phyloP scores from a whole-genome alignment of 225 moss, liverwort and hornwort species.

The Neckera pumila region DNA sequence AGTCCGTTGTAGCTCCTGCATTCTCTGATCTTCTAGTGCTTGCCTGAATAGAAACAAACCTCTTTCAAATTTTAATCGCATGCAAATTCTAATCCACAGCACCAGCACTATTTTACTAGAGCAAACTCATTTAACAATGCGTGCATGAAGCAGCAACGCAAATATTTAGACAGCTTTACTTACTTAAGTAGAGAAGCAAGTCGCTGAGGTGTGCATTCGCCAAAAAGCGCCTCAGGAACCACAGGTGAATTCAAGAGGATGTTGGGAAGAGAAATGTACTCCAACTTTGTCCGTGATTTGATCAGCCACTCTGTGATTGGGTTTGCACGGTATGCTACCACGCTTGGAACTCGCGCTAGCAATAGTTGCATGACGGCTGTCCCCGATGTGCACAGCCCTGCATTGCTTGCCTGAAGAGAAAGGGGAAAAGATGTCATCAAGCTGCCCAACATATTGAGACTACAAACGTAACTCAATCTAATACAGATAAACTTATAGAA shows the following conservation, averaged over 20 bases:
- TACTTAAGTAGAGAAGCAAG: slow-evolving; percentile 50
- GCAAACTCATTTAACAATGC: not conserved
- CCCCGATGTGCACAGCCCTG: slow-evolving; percentile 82
- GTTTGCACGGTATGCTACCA: slow-evolving; percentile 88
- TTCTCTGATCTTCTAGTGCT: slow-evolving; percentile 39
- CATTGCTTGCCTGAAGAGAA: slow-evolving; percentile 63
- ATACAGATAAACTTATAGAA: not conserved
- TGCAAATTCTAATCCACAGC: not conserved
- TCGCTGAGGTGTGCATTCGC: slow-evolving; percentile 50
- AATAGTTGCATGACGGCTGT: slow-evolving; percentile 73
- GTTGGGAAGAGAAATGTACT: slow-evolving; percentile 83
- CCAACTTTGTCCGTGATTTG: slow-evolving; percentile 57
- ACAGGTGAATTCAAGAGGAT: slow-evolving; percentile 63
- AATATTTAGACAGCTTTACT: not conserved
- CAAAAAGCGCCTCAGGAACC: slow-evolving; percentile 83
- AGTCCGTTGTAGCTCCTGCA: slow-evolving; percentile 38
- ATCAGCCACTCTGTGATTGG: slow-evolving; percentile 70
- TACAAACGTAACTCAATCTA: not conserved
- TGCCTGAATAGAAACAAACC: slow-evolving; percentile 30
- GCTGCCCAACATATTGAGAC: not conserved
- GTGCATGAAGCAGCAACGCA: not conserved
- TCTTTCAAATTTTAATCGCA: not conserved
- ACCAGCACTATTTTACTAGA: not conserved
- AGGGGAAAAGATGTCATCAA: not conserved
- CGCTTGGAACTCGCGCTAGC: slow-evolving; percentile 72